Evolutionary conservation across 169 alveolate genomes (phyloP), one percentile per base, ranked within the genome.

Genomic region (Neospora caninum): DNA sequence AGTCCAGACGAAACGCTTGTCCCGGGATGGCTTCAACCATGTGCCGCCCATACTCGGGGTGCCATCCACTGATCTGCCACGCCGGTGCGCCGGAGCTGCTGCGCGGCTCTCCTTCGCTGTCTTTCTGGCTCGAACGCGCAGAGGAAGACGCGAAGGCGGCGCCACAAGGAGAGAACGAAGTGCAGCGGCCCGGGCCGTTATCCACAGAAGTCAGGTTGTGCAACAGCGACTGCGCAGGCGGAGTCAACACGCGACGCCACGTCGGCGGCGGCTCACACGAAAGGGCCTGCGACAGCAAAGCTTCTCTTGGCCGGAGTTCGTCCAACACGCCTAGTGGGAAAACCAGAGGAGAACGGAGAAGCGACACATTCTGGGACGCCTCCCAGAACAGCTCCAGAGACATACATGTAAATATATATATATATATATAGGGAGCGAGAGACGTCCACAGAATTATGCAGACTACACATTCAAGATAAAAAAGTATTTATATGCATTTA

Each of bases 21-120:
- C 91, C 91, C 9, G 96, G 96, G 42, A 86, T 67, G 49, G 96
- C 94, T 84, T 94, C 96, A 36, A 94, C n/a, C 94, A 92, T 91
- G 86, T 54, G 54, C 41, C 54, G 13, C n/a, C 91, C 94, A 43
- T 88, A 94, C 38, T 94, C 96, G 27, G 93, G 95, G 34, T 89
- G 96, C 96, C 96, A 94, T 22, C 89, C 36, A 31, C 89, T 82
- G 41, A 82, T 7, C 64, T 41, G 53, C 89, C 89, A 82, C 64
- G 34, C 41, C 45, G 49, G 43, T 4, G n/a, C 73, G n/a, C 20
- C 73, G 73, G 73, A 16, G 73, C 16, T 64, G 34, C n/a, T 27
- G 73, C 73, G 7, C 73, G 25, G 4, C 73, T 9, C 20, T 9
- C 31, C 73, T 9, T 6, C 73, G 25, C 73, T 64, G 7, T n/a